Conservation (phyloP, 164 flowering plant genomes). For the Platanus orientalis region DNA sequence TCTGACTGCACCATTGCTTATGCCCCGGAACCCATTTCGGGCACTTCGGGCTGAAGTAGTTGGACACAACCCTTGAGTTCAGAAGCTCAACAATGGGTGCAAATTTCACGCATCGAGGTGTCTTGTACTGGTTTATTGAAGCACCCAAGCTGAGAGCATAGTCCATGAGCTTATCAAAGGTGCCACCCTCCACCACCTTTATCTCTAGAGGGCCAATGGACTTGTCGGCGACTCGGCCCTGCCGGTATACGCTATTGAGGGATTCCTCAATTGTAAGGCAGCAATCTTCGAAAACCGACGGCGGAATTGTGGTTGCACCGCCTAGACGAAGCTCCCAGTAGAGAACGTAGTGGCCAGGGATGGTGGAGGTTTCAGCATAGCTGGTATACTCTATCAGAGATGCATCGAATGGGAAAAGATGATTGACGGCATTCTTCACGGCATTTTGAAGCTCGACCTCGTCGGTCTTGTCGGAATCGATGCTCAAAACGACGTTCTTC, state of each 20-base stretch:
- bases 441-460: slow-evolving; percentile 94
- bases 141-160: slow-evolving; percentile 89
- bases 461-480: slow-evolving; percentile 91
- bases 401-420: slow-evolving; percentile 70
- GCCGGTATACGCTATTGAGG: slow-evolving; percentile 83
- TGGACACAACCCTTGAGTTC: slow-evolving; percentile 55
- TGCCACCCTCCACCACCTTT: slow-evolving; percentile 72
- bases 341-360: slow-evolving; percentile 93
- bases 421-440: slow-evolving; percentile 63
- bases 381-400: slow-evolving; percentile 81
- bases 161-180: slow-evolving; percentile 97
- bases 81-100: slow-evolving; percentile 81
- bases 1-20: slow-evolving; percentile 23
- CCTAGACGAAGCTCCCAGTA: slow-evolving; percentile 75
- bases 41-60: slow-evolving; percentile 79
- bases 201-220: slow-evolving; percentile 93
- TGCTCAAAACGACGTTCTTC: slow-evolving; percentile 88
- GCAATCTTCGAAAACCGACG: slow-evolving; percentile 80
- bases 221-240: slow-evolving; percentile 75
- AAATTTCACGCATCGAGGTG: slow-evolving; percentile 88
- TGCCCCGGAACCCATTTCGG: slow-evolving; percentile 89
- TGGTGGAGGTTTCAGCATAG: slow-evolving; percentile 60
- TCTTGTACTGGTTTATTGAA: slow-evolving; percentile 93
- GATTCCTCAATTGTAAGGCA: slow-evolving; percentile 85
- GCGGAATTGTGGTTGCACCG: slow-evolving; percentile 64